Conservation (phyloP, 2,329 filamentous ascomycete species). For the Microsporum audouinii region DNA sequence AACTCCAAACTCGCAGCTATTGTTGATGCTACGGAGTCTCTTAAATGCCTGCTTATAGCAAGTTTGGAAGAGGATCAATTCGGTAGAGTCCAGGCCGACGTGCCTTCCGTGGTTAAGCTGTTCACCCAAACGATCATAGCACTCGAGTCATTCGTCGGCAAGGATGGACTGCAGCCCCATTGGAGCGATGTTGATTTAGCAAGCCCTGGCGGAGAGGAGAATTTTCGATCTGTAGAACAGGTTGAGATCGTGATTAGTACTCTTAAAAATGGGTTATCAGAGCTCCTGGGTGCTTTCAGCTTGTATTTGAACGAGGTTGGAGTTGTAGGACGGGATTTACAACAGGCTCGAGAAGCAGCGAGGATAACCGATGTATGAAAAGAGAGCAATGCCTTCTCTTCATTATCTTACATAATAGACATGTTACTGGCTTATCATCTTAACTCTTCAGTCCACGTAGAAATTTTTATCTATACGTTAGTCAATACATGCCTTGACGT, state of each 20-base stretch:
- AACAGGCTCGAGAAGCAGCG: conserved; percentile 57
- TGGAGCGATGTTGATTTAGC: conserved; percentile 64
- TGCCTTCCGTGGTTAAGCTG: conserved; percentile 60
- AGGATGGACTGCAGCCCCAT: conserved; percentile 44
- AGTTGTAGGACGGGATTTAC: conserved; percentile 58
- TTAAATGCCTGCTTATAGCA: conserved; percentile 57
- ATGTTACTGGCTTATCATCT: neutral
- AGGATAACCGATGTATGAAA: neutral
- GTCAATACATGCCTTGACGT: too few species aligned
- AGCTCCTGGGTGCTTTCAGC: conserved; percentile 60
- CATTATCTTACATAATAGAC: neutral
- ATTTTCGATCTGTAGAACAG: conserved; percentile 42
- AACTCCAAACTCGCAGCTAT: conserved; percentile 58
- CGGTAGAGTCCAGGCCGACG: conserved; percentile 74
- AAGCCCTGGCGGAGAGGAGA: conserved; percentile 21
- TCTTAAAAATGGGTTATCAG: conserved; percentile 53
- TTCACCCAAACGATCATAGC: conserved; percentile 58
- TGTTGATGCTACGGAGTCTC: conserved; percentile 57
- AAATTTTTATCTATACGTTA: neutral
- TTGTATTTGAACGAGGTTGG: conserved; percentile 61
- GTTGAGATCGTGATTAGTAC: conserved; percentile 58
- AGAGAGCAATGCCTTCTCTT: neutral
- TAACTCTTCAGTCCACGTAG: neutral
- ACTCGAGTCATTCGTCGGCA: conserved; percentile 54
- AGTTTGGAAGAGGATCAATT: conserved; percentile 71